phyloP scores from a whole-genome alignment of 148 eudicot genomes.

The Rhododendron griersonianum region DNA sequence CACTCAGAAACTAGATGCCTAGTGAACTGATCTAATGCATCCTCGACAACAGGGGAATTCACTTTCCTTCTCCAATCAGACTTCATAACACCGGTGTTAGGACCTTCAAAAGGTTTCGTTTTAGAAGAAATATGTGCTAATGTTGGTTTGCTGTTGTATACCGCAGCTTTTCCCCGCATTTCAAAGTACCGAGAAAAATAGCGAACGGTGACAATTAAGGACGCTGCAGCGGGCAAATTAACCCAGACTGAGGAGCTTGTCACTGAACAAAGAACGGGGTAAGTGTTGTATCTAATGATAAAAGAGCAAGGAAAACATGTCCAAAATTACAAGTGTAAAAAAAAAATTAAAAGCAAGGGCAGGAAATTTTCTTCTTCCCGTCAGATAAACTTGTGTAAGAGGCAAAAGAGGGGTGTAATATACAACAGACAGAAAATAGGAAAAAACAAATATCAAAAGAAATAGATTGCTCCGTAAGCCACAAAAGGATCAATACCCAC shows the following conservation, averaged over 20 bases:
- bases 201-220: constrained; percentile 60
- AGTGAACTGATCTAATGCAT: constrained; percentile 82
- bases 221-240: constrained; percentile 79
- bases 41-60: constrained; percentile 84
- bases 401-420: neutral
- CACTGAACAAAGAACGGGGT: constrained; percentile 43
- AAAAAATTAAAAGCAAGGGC: neutral
- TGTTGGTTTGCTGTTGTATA: constrained; percentile 54
- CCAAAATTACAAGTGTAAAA: neutral
- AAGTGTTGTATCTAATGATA: constrained; percentile 2
- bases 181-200: constrained; percentile 78
- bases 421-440: neutral
- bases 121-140: constrained; percentile 31
- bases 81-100: constrained; percentile 35
- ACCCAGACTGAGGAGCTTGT: constrained; percentile 95
- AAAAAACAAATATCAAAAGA: neutral
- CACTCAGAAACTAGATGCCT: constrained; percentile 89
- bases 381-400: neutral
- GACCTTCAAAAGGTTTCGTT: constrained; percentile 39
- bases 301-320: neutral
- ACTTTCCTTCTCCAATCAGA: constrained; percentile 85
- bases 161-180: constrained; percentile 72
- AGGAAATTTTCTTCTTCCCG: neutral
- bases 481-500: neutral
- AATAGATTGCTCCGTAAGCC: neutral